Evolutionary conservation across 805 yeast genomes (phyloP).

Genomic region (Metschnikowia reukaufii): DNA sequence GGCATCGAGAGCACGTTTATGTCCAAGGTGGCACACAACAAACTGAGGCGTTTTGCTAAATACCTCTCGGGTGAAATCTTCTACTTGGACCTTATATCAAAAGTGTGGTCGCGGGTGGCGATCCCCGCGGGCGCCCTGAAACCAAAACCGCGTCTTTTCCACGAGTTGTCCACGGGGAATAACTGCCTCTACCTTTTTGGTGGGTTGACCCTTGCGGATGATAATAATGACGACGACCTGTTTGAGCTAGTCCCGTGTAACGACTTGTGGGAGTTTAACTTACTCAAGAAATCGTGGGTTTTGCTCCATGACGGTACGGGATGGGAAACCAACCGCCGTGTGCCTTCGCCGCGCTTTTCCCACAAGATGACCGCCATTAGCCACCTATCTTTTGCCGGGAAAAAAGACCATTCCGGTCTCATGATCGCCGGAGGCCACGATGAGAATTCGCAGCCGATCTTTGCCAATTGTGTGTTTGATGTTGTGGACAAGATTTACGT

Average conservation of each 20-base stretch:
- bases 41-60: conserved; percentile 28
- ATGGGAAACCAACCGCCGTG: conserved; percentile 19
- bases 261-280: conserved; percentile 69
- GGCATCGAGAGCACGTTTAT: conserved; percentile 42
- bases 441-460: conserved; percentile 29
- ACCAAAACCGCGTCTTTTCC: conserved; percentile 56
- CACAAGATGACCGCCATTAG: conserved; percentile 49
- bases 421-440: conserved; percentile 56
- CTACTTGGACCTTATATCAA: conserved; percentile 55
- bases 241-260: conserved; percentile 45
- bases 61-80: conserved; percentile 66
- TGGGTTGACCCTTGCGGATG: conserved; percentile 48
- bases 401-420: conserved; percentile 47
- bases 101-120: conserved; percentile 53
- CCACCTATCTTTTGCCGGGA: conserved; percentile 36
- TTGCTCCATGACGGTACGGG: conserved; percentile 44
- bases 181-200: conserved; percentile 61
- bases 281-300: conserved; percentile 53
- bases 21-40: conserved; percentile 26
- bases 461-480: conserved; percentile 45
- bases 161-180: conserved; percentile 52
- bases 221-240: conserved; percentile 22
- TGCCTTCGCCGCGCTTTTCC: conserved; percentile 47
- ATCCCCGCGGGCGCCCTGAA: conserved; percentile 21
- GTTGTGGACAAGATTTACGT: conserved; percentile 40